Conservation (phyloP, 2,329 filamentous ascomycete species). For the Colletotrichum tofieldiae region DNA sequence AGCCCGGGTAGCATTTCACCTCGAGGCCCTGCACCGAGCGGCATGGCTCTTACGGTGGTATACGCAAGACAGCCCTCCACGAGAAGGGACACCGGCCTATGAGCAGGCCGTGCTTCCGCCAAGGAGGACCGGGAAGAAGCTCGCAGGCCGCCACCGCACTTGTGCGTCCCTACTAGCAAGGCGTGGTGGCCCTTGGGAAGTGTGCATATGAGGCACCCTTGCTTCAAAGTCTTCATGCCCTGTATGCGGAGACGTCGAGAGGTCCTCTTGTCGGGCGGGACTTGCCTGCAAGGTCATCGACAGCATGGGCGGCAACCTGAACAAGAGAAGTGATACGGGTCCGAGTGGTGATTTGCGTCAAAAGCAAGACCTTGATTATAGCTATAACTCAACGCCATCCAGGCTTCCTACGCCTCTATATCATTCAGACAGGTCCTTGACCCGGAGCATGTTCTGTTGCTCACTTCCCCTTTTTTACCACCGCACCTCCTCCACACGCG, state of each 20-base stretch:
- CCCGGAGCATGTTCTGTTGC: neutral
- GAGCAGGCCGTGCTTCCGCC: too few species aligned
- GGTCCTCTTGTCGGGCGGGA: neutral
- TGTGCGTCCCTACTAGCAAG: too few species aligned
- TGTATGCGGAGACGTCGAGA: neutral
- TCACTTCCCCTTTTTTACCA: neutral
- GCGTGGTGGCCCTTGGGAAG: neutral
- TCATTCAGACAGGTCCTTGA: neutral
- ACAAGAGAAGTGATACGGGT: neutral
- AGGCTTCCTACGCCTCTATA: constrained; percentile 10
- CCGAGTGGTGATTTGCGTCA: neutral
- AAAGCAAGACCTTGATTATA: constrained; percentile 23
- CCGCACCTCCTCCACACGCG: neutral
- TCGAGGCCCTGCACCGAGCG: too few species aligned
- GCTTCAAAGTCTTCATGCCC: neutral
- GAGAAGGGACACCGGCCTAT: too few species aligned
- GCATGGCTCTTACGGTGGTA: too few species aligned
- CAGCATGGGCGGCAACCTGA: neutral
- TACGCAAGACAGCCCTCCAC: too few species aligned
- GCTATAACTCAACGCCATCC: constrained; percentile 31
- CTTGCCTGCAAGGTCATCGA: neutral
- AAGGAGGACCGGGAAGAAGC: too few species aligned
- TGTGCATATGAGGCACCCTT: neutral
- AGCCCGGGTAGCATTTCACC: too few species aligned
- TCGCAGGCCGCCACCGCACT: too few species aligned